Conservation (phyloP, 2,329 filamentous ascomycete species). For the Pestalotiopsis sp. region DNA sequence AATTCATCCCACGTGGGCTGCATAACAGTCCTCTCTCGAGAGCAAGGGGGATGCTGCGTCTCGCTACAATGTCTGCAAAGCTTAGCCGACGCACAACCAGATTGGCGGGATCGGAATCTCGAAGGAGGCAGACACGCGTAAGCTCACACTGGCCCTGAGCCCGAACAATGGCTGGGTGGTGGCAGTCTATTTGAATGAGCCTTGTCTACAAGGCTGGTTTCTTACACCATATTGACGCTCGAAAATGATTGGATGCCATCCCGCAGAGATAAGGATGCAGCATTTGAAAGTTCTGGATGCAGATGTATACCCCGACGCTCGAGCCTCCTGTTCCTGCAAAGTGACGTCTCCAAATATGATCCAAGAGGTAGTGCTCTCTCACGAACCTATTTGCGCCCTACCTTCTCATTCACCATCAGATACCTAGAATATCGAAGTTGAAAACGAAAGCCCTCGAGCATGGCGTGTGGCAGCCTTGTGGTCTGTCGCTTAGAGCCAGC, state of each 20-base stretch:
- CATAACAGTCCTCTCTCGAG: not conserved
- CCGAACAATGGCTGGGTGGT: not conserved
- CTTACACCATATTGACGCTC: not conserved
- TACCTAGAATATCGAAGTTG: not conserved
- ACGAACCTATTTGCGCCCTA: not conserved
- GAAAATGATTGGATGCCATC: not conserved
- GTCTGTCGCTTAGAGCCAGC: not conserved
- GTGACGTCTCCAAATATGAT: not conserved
- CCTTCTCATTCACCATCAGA: not conserved
- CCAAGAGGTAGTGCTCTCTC: not conserved
- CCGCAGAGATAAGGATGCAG: not conserved
- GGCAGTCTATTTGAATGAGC: not conserved
- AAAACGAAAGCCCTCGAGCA: not conserved
- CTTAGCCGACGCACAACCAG: not conserved
- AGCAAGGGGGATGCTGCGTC: not conserved
- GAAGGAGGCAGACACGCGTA: not conserved
- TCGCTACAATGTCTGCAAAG: not conserved
- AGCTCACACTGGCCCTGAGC: not conserved
- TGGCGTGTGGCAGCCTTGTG: not conserved
- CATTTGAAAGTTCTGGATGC: not conserved
- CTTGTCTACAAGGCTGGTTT: constrained; percentile 1
- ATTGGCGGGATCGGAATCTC: not conserved
- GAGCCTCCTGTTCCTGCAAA: not conserved
- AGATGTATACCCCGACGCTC: not conserved
- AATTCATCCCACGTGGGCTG: not conserved